Percentiles rank a stretch among this genome's conserved stretches.
Conservation (phyloP, 2,329 filamentous ascomycete species). For the Colletotrichum chrysophilum region DNA sequence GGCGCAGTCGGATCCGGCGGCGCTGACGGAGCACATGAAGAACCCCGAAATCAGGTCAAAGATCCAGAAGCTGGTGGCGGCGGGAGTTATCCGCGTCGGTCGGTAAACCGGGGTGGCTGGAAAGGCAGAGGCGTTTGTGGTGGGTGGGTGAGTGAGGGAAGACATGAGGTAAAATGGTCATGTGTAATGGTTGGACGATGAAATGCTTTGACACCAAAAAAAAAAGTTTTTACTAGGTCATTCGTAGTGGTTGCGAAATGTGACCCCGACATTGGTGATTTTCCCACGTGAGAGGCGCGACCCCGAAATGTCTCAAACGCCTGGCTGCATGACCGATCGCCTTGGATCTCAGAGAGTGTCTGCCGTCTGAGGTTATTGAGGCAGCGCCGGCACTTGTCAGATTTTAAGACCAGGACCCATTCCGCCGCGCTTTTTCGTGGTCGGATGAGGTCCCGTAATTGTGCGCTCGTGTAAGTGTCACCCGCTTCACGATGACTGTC, state of each 20-base stretch:
- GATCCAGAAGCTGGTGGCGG: constrained; percentile 93
- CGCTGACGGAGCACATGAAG: constrained; percentile 96
- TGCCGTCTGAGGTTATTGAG: accelerated
- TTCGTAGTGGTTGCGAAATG: constrained; percentile 21
- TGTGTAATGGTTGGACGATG: constrained; percentile 23
- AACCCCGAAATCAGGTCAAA: constrained; percentile 85
- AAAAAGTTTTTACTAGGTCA: constrained; percentile 15
- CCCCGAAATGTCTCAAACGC: neutral
- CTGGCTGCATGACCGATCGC: constrained; percentile 7
- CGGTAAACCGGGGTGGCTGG: constrained; percentile 29
- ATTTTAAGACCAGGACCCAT: neutral
- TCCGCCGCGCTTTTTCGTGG: neutral
- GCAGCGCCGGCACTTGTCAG: neutral
- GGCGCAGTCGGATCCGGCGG: constrained; percentile 90
- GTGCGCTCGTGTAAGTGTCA: constrained; percentile 18
- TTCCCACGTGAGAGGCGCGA: constrained; percentile 9
- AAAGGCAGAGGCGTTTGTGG: neutral
- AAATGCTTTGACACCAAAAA: constrained; percentile 4
- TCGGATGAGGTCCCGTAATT: neutral
- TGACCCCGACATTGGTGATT: constrained; percentile 16
- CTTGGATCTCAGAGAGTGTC: neutral
- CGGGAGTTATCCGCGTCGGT: constrained; percentile 86
- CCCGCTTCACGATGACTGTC: neutral
- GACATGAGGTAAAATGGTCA: constrained; percentile 7
- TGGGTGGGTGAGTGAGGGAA: neutral